phyloP scores from a whole-genome alignment of 495 filamentous ascomycete species.

The Pseudomonodictys pantanalensis region DNA sequence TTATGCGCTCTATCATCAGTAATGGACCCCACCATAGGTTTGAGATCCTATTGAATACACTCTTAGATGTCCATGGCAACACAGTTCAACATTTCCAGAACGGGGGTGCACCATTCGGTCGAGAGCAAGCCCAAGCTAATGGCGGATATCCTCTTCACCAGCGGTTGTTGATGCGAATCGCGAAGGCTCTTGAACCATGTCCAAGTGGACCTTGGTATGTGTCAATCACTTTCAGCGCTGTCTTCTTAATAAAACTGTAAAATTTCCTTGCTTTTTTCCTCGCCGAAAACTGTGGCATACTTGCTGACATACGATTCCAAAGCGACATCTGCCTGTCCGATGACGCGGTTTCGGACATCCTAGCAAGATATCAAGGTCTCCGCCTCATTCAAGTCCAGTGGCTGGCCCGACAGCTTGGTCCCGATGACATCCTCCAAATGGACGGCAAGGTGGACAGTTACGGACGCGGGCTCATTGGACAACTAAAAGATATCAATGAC shows the following conservation, averaged over 20 bases:
- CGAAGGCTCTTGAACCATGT: too few species aligned
- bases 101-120: not conserved
- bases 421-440: constrained; percentile 1
- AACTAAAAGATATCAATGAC: too few species aligned
- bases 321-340: too few species aligned
- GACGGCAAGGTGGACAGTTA: not conserved
- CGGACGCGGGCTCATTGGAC: not conserved
- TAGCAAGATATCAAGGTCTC: constrained; percentile 19
- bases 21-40: constrained; percentile 7
- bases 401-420: not conserved
- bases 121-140: not conserved
- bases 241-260: too few species aligned
- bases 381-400: constrained; percentile 12
- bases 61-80: constrained; percentile 11
- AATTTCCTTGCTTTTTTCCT: too few species aligned
- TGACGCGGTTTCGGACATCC: constrained; percentile 9
- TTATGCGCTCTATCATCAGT: constrained; percentile 22
- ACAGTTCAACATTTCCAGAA: not conserved
- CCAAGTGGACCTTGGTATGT: too few species aligned
- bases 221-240: too few species aligned
- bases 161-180: too few species aligned
- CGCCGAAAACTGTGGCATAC: too few species aligned
- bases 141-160: too few species aligned
- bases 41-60: constrained; percentile 19
- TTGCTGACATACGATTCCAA: not conserved